Base-by-base conservation (phyloP, 2,329 filamentous ascomycete species). In the Dothideomycetes sp. region DNA sequence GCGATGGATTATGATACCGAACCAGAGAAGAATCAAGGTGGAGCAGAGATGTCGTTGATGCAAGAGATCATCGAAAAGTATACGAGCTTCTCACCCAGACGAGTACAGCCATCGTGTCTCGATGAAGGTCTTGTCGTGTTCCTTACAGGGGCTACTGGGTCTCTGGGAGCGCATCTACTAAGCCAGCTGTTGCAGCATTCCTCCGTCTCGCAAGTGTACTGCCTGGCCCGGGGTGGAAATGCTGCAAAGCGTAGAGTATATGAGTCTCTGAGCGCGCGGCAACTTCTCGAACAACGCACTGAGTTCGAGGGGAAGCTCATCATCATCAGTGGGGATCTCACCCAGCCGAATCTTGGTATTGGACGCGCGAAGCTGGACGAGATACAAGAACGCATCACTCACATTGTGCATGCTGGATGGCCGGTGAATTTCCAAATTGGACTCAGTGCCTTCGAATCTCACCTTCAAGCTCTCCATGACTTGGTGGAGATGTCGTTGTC, bases 61-160 rank as follows among this genome's bases (percentile, higher is more conserved):
- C 42, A 53, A 5, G 52, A 52, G 1, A 49, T 75, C n/a, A 63
- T 74, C 35, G 47, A 56, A 10, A 63, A 62, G 41, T 67, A 68
- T 50, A 62, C 61, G 0, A 43, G 43, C 5, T 65, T 69, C 42
- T 42, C 49, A 7, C 24, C 38, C 22, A 27, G 15, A 53, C 54
- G 42, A 34, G 50, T 41, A 46, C 49, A 3, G 4, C 17, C 18
- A 14, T 8, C 19, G 15, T 37, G 36, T 31, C 44, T 15, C 38
- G 22, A 7, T 12, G 45, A 9, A 41, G 37, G 49, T 35, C 31
- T 46, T 36, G 49, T 53, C 27, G 56, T 77, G 1, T 19, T 52
- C 18, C 46, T 83, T 3, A 83, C 79, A 0, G 79, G 79, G 1
- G 69, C 71, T 1, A 83, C 79, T 0, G 79, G 79, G 1, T 78